A percentile compares a stretch with the other conserved stretches of the same genome.
These are phyloP conservation scores for Psilocybe cyanescens DNA, from an alignment of 768 basidiomycete genomes.

Conservation along the genomic window DNA sequence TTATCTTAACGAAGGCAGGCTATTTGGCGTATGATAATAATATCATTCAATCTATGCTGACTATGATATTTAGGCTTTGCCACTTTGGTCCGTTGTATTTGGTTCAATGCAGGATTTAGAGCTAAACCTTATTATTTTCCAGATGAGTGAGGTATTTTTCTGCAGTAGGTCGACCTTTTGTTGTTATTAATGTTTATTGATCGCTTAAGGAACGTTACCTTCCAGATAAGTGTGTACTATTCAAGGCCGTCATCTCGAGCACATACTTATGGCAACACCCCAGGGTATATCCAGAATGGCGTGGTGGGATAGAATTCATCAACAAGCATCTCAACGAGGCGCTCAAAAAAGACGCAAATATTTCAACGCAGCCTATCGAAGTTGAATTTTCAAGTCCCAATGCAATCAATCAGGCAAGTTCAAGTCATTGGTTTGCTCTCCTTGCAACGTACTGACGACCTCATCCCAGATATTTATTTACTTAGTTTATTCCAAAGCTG, in stretches of 20 bases:
- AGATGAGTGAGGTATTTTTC: slow-evolving; percentile 91
- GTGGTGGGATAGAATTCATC: slow-evolving; percentile 80
- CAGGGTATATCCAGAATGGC: slow-evolving; percentile 81
- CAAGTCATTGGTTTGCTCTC: not conserved
- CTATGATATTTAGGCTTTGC: slow-evolving; percentile 63
- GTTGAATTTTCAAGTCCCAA: slow-evolving; percentile 75
- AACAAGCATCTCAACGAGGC: slow-evolving; percentile 75
- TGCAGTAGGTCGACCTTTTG: slow-evolving; percentile 15
- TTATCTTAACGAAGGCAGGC: slow-evolving; percentile 75
- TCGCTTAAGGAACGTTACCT: no score
- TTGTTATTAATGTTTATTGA: no score
- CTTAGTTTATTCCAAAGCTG: slow-evolving; percentile 85
- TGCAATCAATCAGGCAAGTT: slow-evolving; percentile 73
- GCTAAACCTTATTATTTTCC: not conserved
- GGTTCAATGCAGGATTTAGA: not conserved
- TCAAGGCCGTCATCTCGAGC: no score
- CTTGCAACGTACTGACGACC: not conserved
- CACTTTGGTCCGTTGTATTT: slow-evolving; percentile 61
- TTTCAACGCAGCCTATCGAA: slow-evolving; percentile 92
- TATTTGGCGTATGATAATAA: not conserved
- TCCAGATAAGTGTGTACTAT: no score
- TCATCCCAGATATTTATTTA: slow-evolving; percentile 81
- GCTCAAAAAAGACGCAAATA: slow-evolving; percentile 79
- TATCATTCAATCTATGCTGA: not conserved
- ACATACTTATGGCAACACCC: not conserved